Evolutionary conservation across 2,329 filamentous ascomycete genomes (phyloP), one percentile per base, ranked within the genome.

Genomic region (Ascosphaera apis): DNA sequence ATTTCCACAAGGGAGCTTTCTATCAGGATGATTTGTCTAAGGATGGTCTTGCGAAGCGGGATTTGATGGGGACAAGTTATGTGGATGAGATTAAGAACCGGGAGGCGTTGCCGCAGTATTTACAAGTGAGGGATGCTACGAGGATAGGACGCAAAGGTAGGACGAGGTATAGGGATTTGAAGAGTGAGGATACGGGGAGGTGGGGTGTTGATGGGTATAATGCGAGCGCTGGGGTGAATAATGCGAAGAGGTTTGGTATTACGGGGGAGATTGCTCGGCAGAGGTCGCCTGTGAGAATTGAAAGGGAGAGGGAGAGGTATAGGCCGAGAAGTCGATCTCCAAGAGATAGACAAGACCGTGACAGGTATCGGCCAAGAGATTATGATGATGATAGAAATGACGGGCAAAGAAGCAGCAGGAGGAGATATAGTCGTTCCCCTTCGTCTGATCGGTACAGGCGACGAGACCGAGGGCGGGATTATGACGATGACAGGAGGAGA

Each of bases 1-100:
- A 95, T 60, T 84, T 81, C 56, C 88, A 98, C 64, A 86, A 84
- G 58, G 88, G 88, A 34, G 88, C 88, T 12, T 98, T 95, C 61
- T 95, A 81, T 62, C 78, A 77, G 44, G 81, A 84, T 36, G 79
- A 91, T 46, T 66, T 74, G 36, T 71, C 74, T 45, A 72, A 71
- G 12, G 72, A 79, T 42, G 80, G 81, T 1, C 61, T 93, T 33
- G 73, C 79, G 42, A 68, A 75, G 49, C 66, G 88, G 33, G 80
- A 93, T 50, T 65, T 93, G 43, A 91, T 91, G 71, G 84, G 84
- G 11, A 69, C 76, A 2, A 63, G 69, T 35, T 91, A 88, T 45
- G 72, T 68, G 35, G 86, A 95, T 52, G 82, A 93, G 41, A 71
- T 86, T 40, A 66, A 67, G 34, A 81, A 91, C 48, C 74, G 81